A percentile compares a stretch with the other conserved stretches of the same genome.
These are phyloP conservation scores for Besnoitia besnoiti DNA, from an alignment of 169 alveolate species.

Conservation along the genomic window DNA sequence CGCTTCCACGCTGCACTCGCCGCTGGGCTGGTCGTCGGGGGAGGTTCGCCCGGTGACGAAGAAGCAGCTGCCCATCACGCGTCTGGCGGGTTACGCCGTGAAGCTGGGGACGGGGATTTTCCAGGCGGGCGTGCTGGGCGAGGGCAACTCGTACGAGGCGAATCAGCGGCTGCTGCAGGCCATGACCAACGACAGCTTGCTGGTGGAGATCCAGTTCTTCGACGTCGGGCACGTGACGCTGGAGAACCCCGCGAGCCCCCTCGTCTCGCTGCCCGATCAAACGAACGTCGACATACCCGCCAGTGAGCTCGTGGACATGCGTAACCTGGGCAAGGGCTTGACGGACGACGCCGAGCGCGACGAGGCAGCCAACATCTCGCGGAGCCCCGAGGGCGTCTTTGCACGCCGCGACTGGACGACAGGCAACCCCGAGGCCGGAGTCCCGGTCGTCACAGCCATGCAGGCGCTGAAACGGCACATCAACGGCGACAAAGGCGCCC, in stretches of 20 bases:
- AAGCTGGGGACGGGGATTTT: background rate
- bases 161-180: background rate
- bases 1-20: no score
- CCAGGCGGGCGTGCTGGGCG: conserved; percentile 9
- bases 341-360: background rate
- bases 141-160: conserved; percentile 10
- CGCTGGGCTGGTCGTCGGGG: no score
- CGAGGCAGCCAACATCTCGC: background rate
- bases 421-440: background rate
- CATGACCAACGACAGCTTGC: conserved; percentile 12
- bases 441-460: conserved; percentile 1
- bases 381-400: background rate
- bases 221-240: background rate
- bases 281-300: background rate
- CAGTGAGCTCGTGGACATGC: background rate
- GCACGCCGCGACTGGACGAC: background rate
- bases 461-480: conserved; percentile 13
- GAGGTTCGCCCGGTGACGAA: background rate
- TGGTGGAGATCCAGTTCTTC: background rate
- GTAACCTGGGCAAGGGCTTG: background rate
- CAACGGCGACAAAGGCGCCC: background rate
- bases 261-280: background rate
- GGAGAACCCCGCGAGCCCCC: background rate
- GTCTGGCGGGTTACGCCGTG: conserved; percentile 8
- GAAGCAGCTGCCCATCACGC: conserved; percentile 8